These are phyloP conservation scores for Umbelopsis vinacea DNA, from an alignment of 192 early-diverging fungal genomes.

Conservation along the genomic window DNA sequence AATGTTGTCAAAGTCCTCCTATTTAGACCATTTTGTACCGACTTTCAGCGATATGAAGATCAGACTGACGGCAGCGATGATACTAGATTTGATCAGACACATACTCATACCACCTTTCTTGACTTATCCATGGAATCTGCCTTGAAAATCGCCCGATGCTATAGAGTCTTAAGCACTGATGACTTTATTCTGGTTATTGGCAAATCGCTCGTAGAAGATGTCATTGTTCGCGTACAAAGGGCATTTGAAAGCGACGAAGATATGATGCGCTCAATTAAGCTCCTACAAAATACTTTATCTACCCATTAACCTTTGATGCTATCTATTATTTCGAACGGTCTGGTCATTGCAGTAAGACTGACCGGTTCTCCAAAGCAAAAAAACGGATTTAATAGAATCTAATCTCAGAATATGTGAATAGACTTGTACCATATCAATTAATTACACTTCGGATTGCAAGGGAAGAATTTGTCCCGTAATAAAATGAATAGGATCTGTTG, in stretches of 20 bases:
- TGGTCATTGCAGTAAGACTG: neutral
- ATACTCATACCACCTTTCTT: slow-evolving; percentile 39
- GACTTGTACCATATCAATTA: slow-evolving; percentile 3
- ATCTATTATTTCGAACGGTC: neutral
- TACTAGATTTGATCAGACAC: slow-evolving; percentile 30
- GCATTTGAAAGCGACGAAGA: slow-evolving; percentile 40
- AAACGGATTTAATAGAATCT: neutral
- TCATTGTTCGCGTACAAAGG: slow-evolving; percentile 28
- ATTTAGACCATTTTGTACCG: slow-evolving; percentile 37
- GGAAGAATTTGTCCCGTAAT: no score
- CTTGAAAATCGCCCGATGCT: slow-evolving; percentile 26
- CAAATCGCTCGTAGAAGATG: slow-evolving; percentile 27
- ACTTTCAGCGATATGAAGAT: slow-evolving; percentile 15
- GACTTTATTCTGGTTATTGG: slow-evolving; percentile 6
- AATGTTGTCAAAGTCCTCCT: slow-evolving; percentile 37
- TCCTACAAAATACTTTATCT: slow-evolving; percentile 17
- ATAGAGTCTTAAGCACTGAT: neutral
- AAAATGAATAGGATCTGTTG: no score
- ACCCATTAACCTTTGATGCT: neutral
- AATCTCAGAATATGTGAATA: slow-evolving; percentile 3
- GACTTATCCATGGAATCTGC: slow-evolving; percentile 36
- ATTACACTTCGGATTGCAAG: neutral
- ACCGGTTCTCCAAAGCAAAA: neutral
- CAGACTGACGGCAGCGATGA: neutral
- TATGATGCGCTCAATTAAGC: slow-evolving; percentile 12